A percentile compares a stretch with the other conserved stretches of the same genome.
phyloP scores from a whole-genome alignment of 2,329 filamentous ascomycete species.

The Ceratocystis diversiconidia region DNA sequence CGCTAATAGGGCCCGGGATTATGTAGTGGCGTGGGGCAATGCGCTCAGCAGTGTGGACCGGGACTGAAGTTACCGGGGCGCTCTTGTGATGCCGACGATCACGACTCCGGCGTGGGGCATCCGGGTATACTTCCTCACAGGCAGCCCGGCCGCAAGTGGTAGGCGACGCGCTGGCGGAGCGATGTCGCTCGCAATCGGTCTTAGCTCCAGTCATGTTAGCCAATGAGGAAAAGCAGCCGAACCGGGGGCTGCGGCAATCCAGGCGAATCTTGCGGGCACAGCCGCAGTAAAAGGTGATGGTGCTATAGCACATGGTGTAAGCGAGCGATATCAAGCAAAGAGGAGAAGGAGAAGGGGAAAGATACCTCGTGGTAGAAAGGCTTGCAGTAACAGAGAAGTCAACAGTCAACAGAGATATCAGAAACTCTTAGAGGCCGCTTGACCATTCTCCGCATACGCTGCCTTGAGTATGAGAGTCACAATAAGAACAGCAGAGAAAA shows the following conservation, averaged over 20 bases:
- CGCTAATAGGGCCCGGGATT: not conserved
- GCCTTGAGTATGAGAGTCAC: too few relatives aligned
- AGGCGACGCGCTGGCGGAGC: not conserved
- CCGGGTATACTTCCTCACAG: constrained; percentile 10
- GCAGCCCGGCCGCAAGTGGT: constrained; percentile 13
- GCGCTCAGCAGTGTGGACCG: not conserved
- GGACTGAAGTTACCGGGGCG: not conserved
- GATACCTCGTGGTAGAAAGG: not conserved
- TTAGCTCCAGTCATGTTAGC: not conserved
- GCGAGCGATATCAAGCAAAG: not conserved
- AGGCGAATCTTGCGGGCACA: constrained; percentile 3
- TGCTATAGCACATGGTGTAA: constrained; percentile 8
- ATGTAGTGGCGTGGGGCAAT: not conserved
- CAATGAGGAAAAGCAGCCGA: constrained; percentile 4
- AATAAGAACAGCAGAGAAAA: not conserved
- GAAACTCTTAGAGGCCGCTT: not conserved
- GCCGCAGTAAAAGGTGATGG: constrained; percentile 8
- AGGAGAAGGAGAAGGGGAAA: too few relatives aligned
- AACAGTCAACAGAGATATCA: not conserved
- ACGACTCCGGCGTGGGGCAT: not conserved
- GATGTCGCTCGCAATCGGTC: constrained; percentile 7
- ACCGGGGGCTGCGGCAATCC: constrained; percentile 3
- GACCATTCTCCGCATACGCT: too few relatives aligned
- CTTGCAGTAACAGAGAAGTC: too few relatives aligned
- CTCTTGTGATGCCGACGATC: not conserved